These are phyloP conservation scores for Kockiozyma suomiensis DNA, from an alignment of 805 yeast genomes.

Conservation along the genomic window DNA sequence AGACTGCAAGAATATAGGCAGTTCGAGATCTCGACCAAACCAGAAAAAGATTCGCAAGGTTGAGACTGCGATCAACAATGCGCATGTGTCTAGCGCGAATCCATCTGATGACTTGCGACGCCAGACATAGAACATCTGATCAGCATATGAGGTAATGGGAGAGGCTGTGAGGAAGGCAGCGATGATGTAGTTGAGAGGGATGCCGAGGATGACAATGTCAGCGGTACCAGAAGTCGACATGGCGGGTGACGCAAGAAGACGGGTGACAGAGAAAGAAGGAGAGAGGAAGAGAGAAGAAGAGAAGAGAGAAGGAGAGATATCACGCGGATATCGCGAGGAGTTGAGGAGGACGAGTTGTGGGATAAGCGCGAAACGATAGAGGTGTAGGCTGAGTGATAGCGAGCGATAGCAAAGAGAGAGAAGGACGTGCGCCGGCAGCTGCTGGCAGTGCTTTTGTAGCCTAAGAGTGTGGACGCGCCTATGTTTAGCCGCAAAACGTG, in stretches of 20 bases:
- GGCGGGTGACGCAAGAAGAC: background rate
- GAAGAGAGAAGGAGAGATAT: background rate
- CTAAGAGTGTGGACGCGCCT: too few species aligned
- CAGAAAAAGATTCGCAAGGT: constrained; percentile 75
- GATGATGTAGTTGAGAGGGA: constrained; percentile 57
- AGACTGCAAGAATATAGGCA: constrained; percentile 76
- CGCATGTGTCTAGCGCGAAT: constrained; percentile 89
- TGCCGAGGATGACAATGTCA: constrained; percentile 52
- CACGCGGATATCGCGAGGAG: background rate
- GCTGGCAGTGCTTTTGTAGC: too few species aligned
- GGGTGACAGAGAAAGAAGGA: too few species aligned
- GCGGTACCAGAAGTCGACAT: constrained; percentile 28
- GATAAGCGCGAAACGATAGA: too few species aligned
- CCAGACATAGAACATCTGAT: constrained; percentile 72
- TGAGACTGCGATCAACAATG: constrained; percentile 82
- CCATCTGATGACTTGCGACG: constrained; percentile 69
- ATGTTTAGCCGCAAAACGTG: too few species aligned
- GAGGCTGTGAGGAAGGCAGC: constrained; percentile 74
- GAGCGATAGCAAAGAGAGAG: background rate
- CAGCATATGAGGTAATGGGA: constrained; percentile 84
- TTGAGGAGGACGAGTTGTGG: background rate
- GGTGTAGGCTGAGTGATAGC: background rate
- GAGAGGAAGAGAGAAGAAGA: background rate
- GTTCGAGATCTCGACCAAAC: constrained; percentile 76
- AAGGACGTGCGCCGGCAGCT: too few species aligned